Evolutionary conservation across 164 flowering plant genomes (phyloP), one percentile per base, ranked within the genome.

Genomic region (Chimonanthus salicifolius): DNA sequence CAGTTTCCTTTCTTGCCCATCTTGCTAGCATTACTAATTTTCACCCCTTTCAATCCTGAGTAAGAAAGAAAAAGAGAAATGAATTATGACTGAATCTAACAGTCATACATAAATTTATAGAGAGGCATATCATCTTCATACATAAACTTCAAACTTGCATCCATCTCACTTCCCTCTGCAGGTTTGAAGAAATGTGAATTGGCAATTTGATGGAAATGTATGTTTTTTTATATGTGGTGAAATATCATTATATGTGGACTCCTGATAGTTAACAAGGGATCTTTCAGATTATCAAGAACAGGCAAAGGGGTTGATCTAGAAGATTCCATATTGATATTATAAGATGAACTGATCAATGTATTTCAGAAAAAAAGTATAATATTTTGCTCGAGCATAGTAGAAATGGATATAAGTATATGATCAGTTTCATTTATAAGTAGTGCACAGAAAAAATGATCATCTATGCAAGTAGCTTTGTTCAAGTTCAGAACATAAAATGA

Each of bases 1-100:
- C 98, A 93, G 79, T 87, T 86, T 58, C 89, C 90, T 82, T 78
- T 86, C 89, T 87, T 89, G 45, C 93, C 94, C 97, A 92, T 92
- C 48, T 71, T 77, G 71, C 77, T 69, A 79, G 83, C 90, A 88
- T 89, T 80, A 82, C 66, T 54, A 63, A 18, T 44, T 68, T 16
- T 33, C 45, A 9, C 54, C 47, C 11, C 21, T 47, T 13, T 63
- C n/a, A 69, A 18, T 11, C 58, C 21, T 46, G 33, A 48, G 33
- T 9, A 63, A 65, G 7, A 21, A 66, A 13, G 33, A 48, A 49
- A 7, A 10, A 66, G 20, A 8, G 21, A n/a, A 58, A n/a, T 45
- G 5, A 47, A 71, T 46, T 71, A 45, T 8, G 18, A 71, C 10
- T 18, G 65, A n/a, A 63, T 16, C 6, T 5, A 11, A 71, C 18